These are phyloP conservation scores for Pichia thaimueangensis DNA, from an alignment of 805 yeast species.

Conservation along the genomic window DNA sequence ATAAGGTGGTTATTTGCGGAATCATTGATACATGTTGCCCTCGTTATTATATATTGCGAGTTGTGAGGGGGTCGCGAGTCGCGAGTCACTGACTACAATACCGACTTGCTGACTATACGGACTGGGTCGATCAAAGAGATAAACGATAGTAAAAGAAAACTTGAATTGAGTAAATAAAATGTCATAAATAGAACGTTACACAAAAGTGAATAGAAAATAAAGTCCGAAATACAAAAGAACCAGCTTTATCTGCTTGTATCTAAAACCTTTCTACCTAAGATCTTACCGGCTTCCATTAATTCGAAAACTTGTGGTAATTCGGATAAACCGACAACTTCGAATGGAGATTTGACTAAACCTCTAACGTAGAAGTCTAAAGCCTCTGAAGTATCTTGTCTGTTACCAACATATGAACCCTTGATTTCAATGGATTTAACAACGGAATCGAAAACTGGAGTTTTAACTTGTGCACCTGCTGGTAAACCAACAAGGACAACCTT, in stretches of 20 bases:
- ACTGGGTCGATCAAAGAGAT: too few relatives aligned
- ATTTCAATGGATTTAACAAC: slow-evolving; percentile 69
- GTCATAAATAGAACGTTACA: too few relatives aligned
- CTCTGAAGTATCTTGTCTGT: slow-evolving; percentile 80
- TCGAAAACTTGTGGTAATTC: slow-evolving; percentile 62
- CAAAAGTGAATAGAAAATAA: neutral
- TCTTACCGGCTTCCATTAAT: slow-evolving; percentile 77
- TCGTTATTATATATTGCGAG: too few relatives aligned
- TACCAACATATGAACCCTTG: slow-evolving; percentile 82
- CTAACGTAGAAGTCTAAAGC: slow-evolving; percentile 65
- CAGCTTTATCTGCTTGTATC: slow-evolving; percentile 54
- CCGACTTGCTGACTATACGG: too few relatives aligned
- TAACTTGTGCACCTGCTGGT: slow-evolving; percentile 72
- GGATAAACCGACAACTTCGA: slow-evolving; percentile 70
- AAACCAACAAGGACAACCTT: slow-evolving; percentile 60
- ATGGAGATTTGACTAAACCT: slow-evolving; percentile 59
- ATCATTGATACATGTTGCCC: too few relatives aligned
- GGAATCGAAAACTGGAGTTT: slow-evolving; percentile 63
- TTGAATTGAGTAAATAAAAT: too few relatives aligned
- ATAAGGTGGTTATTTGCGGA: too few relatives aligned
- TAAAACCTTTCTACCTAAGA: slow-evolving; percentile 83
- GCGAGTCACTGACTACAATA: too few relatives aligned
- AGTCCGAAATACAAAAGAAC: neutral
- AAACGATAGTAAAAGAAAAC: too few relatives aligned
- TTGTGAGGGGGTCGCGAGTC: too few relatives aligned